Base-by-base conservation (phyloP, 1,284 basidiomycete species). In the Sanghuangporus sanghuang region DNA sequence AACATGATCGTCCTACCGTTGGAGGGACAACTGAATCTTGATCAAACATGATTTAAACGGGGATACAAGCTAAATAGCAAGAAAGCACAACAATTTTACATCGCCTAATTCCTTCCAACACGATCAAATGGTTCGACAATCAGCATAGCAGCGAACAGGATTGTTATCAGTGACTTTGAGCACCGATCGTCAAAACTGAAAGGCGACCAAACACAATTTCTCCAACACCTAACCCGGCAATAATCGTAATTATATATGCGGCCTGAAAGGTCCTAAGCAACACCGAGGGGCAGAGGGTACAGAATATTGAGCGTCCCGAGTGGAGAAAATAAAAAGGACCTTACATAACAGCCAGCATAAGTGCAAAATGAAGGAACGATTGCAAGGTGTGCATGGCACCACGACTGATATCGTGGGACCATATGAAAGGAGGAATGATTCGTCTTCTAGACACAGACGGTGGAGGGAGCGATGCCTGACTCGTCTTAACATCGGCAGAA, bases 331-430 rank as follows among this genome's bases (percentile, higher is more conserved):
- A 36, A 48, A 60, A 61, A 49, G 36, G 65, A 21, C 71, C 86
- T 73, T 74, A 89, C 90, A 92, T 92, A 70, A 89, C 79, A 9
- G 81, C 81, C 71, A 92, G 71, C 90, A 91, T 91, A 61, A 91
- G 78, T 8, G 75, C 67, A 67, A 87, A 90, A 50, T 75, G 73
- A 39, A 90, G 69, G 23, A 84, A 71, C 54, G 85, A 78, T 67
- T 90, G 87, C 36, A 82, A 59, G 3, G 80, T 80, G 64, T 83
- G 82, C 54, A 88, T 69, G 2, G 79, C 69, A 6, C 90, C 90
- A 40, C 89, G 84, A 11, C 81, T 78, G 27, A 88, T 68, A 70
- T 92, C 89, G 66, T 86, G 83, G 12, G 78, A 74, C 11, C 75
- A 68, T 32, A 82, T 81, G 74, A 90, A 90, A 0, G 87, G 85